Evolutionary conservation across 208 protist genomes (phyloP).

Genomic region (Leishmania braziliensis): DNA sequence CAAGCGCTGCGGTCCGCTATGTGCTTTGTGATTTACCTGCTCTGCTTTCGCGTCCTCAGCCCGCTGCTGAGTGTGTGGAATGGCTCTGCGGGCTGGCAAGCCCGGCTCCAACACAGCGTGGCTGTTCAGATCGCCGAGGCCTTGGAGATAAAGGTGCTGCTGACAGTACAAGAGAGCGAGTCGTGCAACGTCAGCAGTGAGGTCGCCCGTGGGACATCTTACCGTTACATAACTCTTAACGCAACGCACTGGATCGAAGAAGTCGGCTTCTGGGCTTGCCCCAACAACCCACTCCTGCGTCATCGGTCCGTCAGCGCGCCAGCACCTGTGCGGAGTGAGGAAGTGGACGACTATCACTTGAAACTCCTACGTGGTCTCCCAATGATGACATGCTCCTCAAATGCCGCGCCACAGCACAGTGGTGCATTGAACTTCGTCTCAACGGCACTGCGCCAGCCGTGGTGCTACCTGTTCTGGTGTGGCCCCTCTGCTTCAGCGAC

Average conservation of each 20-base stretch:
- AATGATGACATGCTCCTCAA: not conserved
- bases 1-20: constrained; percentile 41
- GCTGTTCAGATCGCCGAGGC: constrained; percentile 32
- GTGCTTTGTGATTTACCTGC: constrained; percentile 51
- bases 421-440: not conserved
- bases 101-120: constrained; percentile 39
- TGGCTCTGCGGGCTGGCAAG: constrained; percentile 13
- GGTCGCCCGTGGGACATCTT: too few relatives aligned
- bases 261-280: constrained; percentile 82
- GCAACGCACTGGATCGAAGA: constrained; percentile 78
- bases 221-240: constrained; percentile 48
- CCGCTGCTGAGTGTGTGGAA: constrained; percentile 24
- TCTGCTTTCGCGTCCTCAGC: constrained; percentile 42
- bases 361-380: not conserved
- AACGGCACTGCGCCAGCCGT: not conserved
- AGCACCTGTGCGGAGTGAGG: not conserved
- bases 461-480: not conserved
- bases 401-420: not conserved
- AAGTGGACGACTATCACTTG: not conserved
- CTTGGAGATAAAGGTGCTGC: constrained; percentile 47
- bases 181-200: not conserved
- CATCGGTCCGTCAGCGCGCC: not conserved
- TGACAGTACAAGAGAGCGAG: constrained; percentile 33
- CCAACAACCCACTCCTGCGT: constrained; percentile 58
- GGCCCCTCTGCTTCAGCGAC: constrained; percentile 7